A percentile compares a stretch with the other conserved stretches of the same genome.
phyloP scores from a whole-genome alignment of 129 eudicot genomes.

The Dittrichia graveolens region DNA sequence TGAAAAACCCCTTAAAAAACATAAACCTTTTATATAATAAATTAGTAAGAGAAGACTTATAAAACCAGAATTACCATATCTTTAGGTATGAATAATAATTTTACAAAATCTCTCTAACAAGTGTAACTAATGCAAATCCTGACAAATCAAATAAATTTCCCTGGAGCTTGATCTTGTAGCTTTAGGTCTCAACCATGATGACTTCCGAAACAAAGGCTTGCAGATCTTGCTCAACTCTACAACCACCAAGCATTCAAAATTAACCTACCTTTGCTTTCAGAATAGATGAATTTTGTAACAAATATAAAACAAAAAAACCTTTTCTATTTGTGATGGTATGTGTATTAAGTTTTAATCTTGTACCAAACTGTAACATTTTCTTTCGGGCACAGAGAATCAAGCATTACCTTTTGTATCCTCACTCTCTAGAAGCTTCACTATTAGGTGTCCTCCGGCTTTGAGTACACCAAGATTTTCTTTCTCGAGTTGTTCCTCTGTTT shows the following conservation, averaged over 20 bases:
- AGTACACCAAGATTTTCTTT: constrained; percentile 48
- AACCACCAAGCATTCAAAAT: constrained; percentile 25
- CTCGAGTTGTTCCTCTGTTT: constrained; percentile 24
- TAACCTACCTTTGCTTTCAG: background rate
- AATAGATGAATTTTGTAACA: background rate
- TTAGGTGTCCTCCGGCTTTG: constrained; percentile 71
- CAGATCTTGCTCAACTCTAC: constrained; percentile 74
- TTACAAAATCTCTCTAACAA: background rate
- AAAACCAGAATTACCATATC: too few species aligned
- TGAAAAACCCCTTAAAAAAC: too few species aligned
- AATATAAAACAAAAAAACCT: constrained; percentile 1
- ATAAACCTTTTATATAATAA: too few species aligned
- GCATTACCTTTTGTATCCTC: constrained; percentile 76
- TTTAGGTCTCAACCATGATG: constrained; percentile 90
- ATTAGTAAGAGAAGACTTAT: too few species aligned
- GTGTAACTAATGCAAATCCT: constrained; percentile 48
- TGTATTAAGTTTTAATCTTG: background rate
- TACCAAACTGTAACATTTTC: background rate
- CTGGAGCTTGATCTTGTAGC: constrained; percentile 87
- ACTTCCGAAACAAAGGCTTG: constrained; percentile 75
- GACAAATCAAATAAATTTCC: constrained; percentile 90
- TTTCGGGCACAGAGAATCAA: background rate
- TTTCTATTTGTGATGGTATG: background rate
- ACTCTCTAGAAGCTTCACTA: constrained; percentile 87
- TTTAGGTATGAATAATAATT: too few species aligned